A percentile compares a stretch with the other conserved stretches of the same genome.
Conservation (phyloP, 2,329 filamentous ascomycete genomes). For the Xylariaceae sp. region DNA sequence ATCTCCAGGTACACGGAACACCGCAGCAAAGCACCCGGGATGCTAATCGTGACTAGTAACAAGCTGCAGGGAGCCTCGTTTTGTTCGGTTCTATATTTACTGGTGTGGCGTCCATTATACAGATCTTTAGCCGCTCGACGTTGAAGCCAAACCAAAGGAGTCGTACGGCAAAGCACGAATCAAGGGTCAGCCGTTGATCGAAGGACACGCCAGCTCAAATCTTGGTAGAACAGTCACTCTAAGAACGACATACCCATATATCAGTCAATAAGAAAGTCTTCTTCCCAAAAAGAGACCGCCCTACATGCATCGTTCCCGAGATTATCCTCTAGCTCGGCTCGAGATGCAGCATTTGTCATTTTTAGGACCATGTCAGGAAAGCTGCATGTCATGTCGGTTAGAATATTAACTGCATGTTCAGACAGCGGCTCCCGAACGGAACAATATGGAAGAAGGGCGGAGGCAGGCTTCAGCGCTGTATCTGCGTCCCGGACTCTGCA, state of each 20-base stretch:
- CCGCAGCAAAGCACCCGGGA: too few relatives aligned
- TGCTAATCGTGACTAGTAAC: too few relatives aligned
- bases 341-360: slow-evolving; percentile 16
- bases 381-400: slow-evolving; percentile 27
- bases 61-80: too few relatives aligned
- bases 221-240: too few relatives aligned
- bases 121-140: too few relatives aligned
- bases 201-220: too few relatives aligned
- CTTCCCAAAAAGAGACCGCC: slow-evolving; percentile 24
- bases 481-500: slow-evolving; percentile 2
- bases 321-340: slow-evolving; percentile 17
- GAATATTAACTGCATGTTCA: slow-evolving; percentile 26
- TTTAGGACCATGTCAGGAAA: slow-evolving; percentile 27
- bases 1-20: too few relatives aligned
- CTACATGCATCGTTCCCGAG: slow-evolving; percentile 24
- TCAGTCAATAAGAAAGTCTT: slow-evolving; percentile 25
- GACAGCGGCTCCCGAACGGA: slow-evolving; percentile 21
- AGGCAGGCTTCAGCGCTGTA: slow-evolving; percentile 15
- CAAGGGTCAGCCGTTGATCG: too few relatives aligned
- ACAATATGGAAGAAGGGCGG: slow-evolving; percentile 31
- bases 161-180: too few relatives aligned
- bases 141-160: too few relatives aligned
- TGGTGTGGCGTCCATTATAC: too few relatives aligned
- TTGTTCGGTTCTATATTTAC: too few relatives aligned
- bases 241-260: background rate